Evolutionary conservation across 2,329 filamentous ascomycete species (phyloP).

Genomic region (Colletotrichum costaricense): DNA sequence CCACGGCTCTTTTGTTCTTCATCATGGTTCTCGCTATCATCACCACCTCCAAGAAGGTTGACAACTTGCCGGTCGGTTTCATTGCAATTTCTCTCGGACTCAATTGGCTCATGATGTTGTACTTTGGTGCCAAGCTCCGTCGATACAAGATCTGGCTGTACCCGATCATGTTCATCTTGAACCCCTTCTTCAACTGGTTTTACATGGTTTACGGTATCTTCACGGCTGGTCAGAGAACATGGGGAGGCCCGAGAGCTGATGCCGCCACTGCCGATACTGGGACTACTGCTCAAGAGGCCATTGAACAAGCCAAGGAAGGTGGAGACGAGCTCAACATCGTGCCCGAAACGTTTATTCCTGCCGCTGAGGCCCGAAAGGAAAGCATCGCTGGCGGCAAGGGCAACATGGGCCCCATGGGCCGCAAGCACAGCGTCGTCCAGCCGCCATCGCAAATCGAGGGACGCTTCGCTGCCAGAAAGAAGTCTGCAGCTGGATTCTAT

Average conservation of each 20-base stretch:
- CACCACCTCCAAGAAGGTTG: constrained; percentile 82
- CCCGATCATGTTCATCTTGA: constrained; percentile 93
- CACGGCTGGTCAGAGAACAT: constrained; percentile 92
- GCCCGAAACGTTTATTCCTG: constrained; percentile 82
- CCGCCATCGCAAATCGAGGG: constrained; percentile 82
- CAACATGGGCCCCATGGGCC: constrained; percentile 52
- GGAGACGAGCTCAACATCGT: constrained; percentile 93
- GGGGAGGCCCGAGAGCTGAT: constrained; percentile 93
- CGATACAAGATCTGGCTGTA: constrained; percentile 96
- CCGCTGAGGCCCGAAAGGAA: constrained; percentile 61
- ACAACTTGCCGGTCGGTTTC: constrained; percentile 89
- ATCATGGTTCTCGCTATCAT: constrained; percentile 90
- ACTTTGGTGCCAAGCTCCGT: constrained; percentile 88
- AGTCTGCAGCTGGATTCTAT: constrained; percentile 76
- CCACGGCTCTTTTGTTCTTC: constrained; percentile 93
- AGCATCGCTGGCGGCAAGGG: constrained; percentile 44
- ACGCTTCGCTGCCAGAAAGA: constrained; percentile 79
- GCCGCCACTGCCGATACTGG: constrained; percentile 81
- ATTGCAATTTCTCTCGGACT: constrained; percentile 92
- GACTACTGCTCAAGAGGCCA: constrained; percentile 85
- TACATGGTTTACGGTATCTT: constrained; percentile 99
- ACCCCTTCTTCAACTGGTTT: constrained; percentile 97
- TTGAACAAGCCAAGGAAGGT: constrained; percentile 79
- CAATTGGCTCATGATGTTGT: constrained; percentile 96
- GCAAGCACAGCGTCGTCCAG: constrained; percentile 69